Conservation (phyloP, 306 rosid species). For the Sicyos edulis region DNA sequence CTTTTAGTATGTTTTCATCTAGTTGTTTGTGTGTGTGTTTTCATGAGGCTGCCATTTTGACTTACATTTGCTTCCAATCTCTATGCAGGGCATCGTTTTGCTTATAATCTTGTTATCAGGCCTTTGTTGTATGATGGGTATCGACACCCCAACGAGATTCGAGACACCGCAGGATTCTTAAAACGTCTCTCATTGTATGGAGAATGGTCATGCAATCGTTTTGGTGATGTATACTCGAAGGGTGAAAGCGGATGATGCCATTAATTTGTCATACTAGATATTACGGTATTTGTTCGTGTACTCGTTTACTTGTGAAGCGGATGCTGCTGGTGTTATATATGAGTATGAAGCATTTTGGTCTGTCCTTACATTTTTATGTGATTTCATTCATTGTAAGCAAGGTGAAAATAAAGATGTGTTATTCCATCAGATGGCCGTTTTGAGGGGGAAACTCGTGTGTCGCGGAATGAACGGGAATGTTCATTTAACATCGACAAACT, state of each 20-base stretch:
- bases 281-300: not conserved
- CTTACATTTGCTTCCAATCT: constrained; percentile 18
- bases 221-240: not conserved
- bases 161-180: constrained; percentile 84
- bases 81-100: constrained; percentile 70
- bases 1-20: not conserved
- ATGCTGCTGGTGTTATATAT: not conserved
- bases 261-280: not conserved
- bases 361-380: not conserved
- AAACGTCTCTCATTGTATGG: constrained; percentile 17
- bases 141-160: constrained; percentile 92
- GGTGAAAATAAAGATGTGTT: constrained; percentile 17
- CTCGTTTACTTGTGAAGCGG: not conserved
- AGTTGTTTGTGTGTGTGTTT: not conserved
- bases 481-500: too few species aligned
- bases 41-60: constrained; percentile 20
- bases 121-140: constrained; percentile 98
- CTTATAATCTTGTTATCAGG: constrained; percentile 83
- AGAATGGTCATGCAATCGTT: not conserved
- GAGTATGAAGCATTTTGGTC: not conserved
- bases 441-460: not conserved
- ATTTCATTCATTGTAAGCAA: constrained; percentile 17
- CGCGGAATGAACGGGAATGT: not conserved
- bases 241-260: constrained; percentile 23
- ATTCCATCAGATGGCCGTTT: not conserved